Percentiles rank a stretch among this genome's conserved stretches.
Evolutionary conservation across 768 basidiomycete genomes (phyloP).

Genomic region (Mycena indigotica): DNA sequence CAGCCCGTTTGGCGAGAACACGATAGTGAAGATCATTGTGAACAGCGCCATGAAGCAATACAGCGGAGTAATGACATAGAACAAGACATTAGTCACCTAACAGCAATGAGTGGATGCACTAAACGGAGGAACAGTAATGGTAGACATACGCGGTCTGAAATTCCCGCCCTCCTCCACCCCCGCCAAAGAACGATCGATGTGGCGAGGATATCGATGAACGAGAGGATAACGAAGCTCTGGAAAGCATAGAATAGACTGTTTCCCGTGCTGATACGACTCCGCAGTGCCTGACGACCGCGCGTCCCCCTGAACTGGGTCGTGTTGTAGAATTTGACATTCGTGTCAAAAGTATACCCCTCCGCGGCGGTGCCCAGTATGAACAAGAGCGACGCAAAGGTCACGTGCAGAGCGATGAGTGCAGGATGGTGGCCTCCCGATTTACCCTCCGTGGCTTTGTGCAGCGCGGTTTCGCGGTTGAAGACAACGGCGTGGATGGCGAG

Average conservation of each 20-base stretch:
- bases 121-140: background rate
- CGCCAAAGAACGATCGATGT: constrained; percentile 15
- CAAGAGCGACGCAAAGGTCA: constrained; percentile 11
- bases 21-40: constrained; percentile 19
- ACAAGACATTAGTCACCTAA: constrained; percentile 13
- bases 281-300: background rate
- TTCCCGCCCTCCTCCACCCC: constrained; percentile 5
- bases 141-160: constrained; percentile 16
- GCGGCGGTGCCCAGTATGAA: constrained; percentile 17
- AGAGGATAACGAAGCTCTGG: constrained; percentile 13
- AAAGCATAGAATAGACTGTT: constrained; percentile 2
- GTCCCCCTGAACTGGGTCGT: background rate
- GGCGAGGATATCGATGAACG: constrained; percentile 12
- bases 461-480: constrained; percentile 11
- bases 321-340: constrained; percentile 3
- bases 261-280: background rate
- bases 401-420: constrained; percentile 10
- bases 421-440: constrained; percentile 13
- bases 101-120: background rate
- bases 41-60: constrained; percentile 5
- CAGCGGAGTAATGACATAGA: constrained; percentile 14
- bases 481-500: constrained; percentile 11
- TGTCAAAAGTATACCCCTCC: constrained; percentile 10
- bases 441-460: constrained; percentile 15
- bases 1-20: constrained; percentile 18